These are phyloP conservation scores for Chionographis japonica DNA, from an alignment of 106 monocot genomes.

Conservation along the genomic window DNA sequence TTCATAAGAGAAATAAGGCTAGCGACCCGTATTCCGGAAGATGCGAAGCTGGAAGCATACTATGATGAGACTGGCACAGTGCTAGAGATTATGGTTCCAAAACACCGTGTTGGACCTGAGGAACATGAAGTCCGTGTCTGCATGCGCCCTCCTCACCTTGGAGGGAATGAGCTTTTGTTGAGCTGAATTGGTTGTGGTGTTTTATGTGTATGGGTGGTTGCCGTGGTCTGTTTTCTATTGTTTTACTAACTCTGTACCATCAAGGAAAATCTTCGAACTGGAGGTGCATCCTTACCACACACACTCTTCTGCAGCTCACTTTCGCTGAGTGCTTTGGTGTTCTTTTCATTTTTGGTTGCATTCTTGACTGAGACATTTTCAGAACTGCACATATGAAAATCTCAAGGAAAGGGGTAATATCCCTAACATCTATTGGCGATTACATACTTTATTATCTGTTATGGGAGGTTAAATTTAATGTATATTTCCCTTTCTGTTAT, in stretches of 20 bases:
- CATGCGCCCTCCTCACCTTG: conserved; percentile 54
- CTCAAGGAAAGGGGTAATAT: no score
- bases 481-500: no score
- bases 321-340: neutral
- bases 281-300: neutral
- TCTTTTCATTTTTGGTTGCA: neutral
- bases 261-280: neutral
- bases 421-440: no score
- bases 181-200: conserved; percentile 13
- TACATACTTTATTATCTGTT: no score
- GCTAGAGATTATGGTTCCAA: conserved; percentile 69
- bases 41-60: conserved; percentile 67
- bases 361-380: no score
- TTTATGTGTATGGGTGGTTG: neutral
- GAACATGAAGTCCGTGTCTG: conserved; percentile 70
- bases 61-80: conserved; percentile 60
- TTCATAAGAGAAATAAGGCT: conserved; percentile 60
- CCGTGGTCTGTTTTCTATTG: neutral
- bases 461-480: no score
- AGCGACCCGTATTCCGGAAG: conserved; percentile 56
- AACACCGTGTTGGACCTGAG: conserved; percentile 48
- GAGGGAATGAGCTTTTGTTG: conserved; percentile 39
- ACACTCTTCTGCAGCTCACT: neutral
- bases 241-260: conserved; percentile 1
- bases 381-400: no score